Evolutionary conservation across 2,329 filamentous ascomycete genomes (phyloP), one percentile per base, ranked within the genome.

Genomic region (Ramularia endophylla): DNA sequence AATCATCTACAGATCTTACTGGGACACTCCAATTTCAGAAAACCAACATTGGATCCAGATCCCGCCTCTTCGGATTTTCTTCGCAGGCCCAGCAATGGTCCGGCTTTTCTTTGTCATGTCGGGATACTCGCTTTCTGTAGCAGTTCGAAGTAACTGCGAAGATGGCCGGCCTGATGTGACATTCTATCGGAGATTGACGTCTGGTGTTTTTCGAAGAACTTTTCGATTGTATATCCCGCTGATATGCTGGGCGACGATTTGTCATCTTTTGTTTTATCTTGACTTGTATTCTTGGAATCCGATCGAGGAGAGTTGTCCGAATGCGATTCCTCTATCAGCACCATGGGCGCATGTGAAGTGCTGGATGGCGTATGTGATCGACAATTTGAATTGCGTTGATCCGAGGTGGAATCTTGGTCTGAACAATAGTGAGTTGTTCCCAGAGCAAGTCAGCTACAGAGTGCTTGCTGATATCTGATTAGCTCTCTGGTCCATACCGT

Each of bases 61-160:
- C 1, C 76, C 75, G 5, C 68, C 78, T 42, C 40, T 79, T 13
- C 66, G 75, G 8, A 60, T 79, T 3, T 65, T 73, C 46, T 77
- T 72, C 53, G 70, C 73, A 39, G 47, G 47, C 7, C 29, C 30
- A 11, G 70, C 74, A 0, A 75, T 75, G 55, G 76, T 79, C 30
- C 74, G 71, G 56, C 62, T 79, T 50, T 81, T 81, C 65, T 80
- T 79, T 55, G 70, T 80, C 52, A 73, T 80, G 30, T 78, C 75
- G 0, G 77, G 77, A 15, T 80, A 78, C 58, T 77, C 75, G 2
- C 65, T 81, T 11, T 72, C 71, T n/a, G 31, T 42, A n/a, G 27
- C 31, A 4, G 18, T 42, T 12, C 11, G 22, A 8, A 25, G 22
- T 11, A 30, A 25, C 29, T n/a, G 12, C 11, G n/a, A 20, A 3